Conservation (phyloP, 768 basidiomycete genomes). For the Suillus subluteus region DNA sequence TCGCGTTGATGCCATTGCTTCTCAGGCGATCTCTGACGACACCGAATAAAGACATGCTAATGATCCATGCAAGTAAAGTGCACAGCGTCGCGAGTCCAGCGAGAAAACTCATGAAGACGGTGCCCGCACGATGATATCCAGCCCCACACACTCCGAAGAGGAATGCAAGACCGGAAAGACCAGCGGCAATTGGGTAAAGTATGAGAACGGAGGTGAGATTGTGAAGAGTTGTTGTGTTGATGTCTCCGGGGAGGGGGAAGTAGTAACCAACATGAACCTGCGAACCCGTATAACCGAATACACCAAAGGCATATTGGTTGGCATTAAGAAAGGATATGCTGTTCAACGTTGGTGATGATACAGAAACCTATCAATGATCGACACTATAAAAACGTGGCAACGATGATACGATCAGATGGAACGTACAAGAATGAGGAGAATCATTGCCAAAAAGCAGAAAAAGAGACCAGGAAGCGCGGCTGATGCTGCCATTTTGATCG, state of each 20-base stretch:
- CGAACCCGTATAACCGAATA: constrained; percentile 77
- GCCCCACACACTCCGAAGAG: constrained; percentile 72
- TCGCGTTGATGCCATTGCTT: constrained; percentile 48
- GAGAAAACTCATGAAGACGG: constrained; percentile 75
- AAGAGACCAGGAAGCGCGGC: constrained; percentile 72
- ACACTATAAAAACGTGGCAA: constrained; percentile 8
- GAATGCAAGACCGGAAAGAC: constrained; percentile 64
- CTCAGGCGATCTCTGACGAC: constrained; percentile 64
- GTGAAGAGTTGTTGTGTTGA: constrained; percentile 58
- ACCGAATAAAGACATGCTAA: constrained; percentile 83
- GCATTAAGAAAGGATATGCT: constrained; percentile 68
- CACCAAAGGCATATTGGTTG: constrained; percentile 60
- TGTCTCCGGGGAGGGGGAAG: constrained; percentile 34
- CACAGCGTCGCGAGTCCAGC: constrained; percentile 67
- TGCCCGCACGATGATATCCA: constrained; percentile 66
- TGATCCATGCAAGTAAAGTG: constrained; percentile 69
- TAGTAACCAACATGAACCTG: constrained; percentile 59
- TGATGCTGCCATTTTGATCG: constrained; percentile 49
- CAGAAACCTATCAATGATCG: constrained; percentile 52
- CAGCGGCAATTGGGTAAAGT: constrained; percentile 80
- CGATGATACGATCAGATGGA: constrained; percentile 8
- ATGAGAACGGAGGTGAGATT: constrained; percentile 77
- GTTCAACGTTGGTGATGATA: constrained; percentile 78
- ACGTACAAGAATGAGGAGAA: constrained; percentile 70
- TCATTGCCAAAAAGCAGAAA: constrained; percentile 71